phyloP scores from a whole-genome alignment of 2,329 filamentous ascomycete genomes.

The Aspergillus eucalypticola region DNA sequence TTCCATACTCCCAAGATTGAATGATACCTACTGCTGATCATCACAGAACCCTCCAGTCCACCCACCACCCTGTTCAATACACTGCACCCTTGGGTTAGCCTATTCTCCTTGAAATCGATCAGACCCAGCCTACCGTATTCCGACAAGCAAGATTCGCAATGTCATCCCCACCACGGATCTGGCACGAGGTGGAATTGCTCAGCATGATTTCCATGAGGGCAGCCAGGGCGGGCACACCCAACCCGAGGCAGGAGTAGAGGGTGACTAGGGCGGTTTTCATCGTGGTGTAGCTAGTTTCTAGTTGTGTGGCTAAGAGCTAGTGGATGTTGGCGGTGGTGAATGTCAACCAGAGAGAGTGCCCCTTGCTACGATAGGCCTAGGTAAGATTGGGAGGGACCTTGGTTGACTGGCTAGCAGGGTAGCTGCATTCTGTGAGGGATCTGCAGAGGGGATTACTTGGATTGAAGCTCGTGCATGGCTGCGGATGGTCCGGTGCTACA shows the following conservation, averaged over 20 bases:
- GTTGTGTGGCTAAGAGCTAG: not conserved
- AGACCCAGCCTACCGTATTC: conserved; percentile 10
- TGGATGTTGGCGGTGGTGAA: not conserved
- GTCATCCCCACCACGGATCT: conserved; percentile 11
- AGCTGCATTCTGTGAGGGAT: not conserved
- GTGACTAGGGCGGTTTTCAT: not conserved
- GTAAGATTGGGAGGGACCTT: too few relatives aligned
- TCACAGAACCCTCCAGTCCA: conserved; percentile 22
- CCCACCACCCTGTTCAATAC: conserved; percentile 14
- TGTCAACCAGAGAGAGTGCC: not conserved
- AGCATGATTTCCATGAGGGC: conserved; percentile 7
- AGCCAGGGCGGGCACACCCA: not conserved
- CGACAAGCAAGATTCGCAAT: conserved; percentile 16
- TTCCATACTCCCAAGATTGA: too few relatives aligned
- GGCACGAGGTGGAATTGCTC: conserved; percentile 12
- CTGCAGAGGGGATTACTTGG: not conserved
- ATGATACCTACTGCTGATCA: conserved; percentile 12
- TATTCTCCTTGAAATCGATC: too few relatives aligned
- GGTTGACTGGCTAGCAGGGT: not conserved
- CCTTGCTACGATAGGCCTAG: too few relatives aligned
- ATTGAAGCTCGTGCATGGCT: too few relatives aligned
- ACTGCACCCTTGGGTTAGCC: conserved; percentile 5
- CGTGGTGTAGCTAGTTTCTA: not conserved
- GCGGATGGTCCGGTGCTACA: too few relatives aligned
- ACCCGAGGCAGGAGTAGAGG: not conserved